Evolutionary conservation across 2,329 filamentous ascomycete genomes (phyloP).

Genomic region (Fusarium sp.): DNA sequence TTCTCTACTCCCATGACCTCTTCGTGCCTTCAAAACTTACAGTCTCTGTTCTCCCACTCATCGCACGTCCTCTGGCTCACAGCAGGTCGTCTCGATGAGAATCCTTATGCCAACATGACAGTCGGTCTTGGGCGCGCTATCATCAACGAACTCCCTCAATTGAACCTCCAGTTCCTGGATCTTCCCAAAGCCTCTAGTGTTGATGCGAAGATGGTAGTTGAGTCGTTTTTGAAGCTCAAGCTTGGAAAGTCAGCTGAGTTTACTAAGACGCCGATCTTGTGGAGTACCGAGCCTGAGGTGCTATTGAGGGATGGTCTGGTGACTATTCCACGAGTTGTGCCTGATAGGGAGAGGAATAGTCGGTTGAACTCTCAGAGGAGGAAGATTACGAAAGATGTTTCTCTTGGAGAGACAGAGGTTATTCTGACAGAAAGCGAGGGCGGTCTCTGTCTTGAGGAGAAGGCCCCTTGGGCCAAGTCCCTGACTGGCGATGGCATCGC

Average conservation of each 20-base stretch:
- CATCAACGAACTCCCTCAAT: neutral
- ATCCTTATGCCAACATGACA: neutral
- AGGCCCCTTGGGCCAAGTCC: neutral
- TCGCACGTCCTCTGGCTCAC: neutral
- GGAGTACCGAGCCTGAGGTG: neutral
- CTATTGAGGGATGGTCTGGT: neutral
- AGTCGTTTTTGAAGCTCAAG: constrained; percentile 3
- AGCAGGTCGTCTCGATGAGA: neutral
- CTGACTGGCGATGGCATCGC: neutral
- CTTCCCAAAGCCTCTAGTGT: neutral
- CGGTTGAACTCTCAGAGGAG: neutral
- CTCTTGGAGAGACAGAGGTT: neutral
- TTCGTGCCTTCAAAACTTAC: neutral
- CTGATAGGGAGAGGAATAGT: neutral
- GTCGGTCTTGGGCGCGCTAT: neutral
- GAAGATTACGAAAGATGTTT: neutral
- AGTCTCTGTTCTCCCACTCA: neutral
- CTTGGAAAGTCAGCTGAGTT: neutral
- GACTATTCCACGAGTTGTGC: neutral
- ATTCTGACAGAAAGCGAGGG: neutral
- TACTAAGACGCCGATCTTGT: neutral
- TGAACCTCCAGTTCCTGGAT: constrained; percentile 1
- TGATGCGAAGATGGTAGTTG: neutral
- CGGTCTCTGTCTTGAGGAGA: neutral
- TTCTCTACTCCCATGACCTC: neutral